Conservation (phyloP, 176 grass and related monocot species). For the Raddia distichophylla region DNA sequence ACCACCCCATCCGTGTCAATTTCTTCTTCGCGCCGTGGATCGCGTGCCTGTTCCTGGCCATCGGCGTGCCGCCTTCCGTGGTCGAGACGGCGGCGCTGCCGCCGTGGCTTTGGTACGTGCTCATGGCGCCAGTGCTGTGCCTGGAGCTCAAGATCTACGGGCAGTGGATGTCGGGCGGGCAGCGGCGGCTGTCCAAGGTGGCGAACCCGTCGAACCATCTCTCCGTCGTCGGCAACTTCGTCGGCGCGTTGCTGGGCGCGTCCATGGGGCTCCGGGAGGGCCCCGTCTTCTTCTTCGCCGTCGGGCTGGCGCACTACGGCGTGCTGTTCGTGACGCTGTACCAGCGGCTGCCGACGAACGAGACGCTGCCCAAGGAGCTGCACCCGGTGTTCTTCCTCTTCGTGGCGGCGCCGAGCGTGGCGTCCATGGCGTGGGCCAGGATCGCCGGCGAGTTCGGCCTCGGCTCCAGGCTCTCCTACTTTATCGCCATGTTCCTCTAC, state of each 20-base stretch:
- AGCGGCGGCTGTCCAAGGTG: constrained; percentile 79
- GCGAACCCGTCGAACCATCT: constrained; percentile 92
- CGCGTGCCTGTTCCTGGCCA: constrained; percentile 69
- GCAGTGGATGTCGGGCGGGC: constrained; percentile 94
- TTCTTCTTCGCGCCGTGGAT: constrained; percentile 99
- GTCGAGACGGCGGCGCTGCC: constrained; percentile 30
- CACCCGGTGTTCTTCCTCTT: constrained; percentile 98
- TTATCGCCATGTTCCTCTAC: constrained; percentile 92
- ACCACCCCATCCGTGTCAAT: constrained; percentile 86
- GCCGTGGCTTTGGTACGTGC: constrained; percentile 68
- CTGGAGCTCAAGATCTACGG: constrained; percentile 97
- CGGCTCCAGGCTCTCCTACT: constrained; percentile 58
- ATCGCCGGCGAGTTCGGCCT: constrained; percentile 67
- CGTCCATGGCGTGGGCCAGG: constrained; percentile 81
- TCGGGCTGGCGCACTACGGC: constrained; percentile 83
- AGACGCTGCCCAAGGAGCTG: constrained; percentile 86
- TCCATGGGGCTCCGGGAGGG: constrained; percentile 80
- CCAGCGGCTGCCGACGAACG: constrained; percentile 90
- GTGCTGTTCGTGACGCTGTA: constrained; percentile 96
- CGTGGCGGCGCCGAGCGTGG: constrained; percentile 83
- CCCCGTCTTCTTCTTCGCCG: constrained; percentile 79
- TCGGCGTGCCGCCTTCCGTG: constrained; percentile 58
- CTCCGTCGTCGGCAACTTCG: constrained; percentile 85
- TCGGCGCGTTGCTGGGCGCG: constrained; percentile 81
- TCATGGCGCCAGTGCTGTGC: constrained; percentile 75